Conservation (phyloP, 495 filamentous ascomycete genomes). For the Xylaria sp. region DNA sequence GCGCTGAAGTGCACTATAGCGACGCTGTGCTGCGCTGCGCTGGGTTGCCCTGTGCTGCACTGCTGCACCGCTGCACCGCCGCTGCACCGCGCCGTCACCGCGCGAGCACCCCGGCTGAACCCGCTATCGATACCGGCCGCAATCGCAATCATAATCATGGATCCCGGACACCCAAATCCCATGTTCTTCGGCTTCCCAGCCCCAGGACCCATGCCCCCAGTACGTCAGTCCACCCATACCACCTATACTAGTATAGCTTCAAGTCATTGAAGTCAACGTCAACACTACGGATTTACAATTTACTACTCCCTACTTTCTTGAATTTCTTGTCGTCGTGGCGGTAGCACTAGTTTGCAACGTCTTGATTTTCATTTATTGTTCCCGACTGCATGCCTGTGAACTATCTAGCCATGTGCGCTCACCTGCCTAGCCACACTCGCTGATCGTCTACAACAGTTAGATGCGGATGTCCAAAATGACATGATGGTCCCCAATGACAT, state of each 20-base stretch:
- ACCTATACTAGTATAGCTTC: too few species aligned
- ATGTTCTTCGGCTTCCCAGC: slow-evolving; percentile 45
- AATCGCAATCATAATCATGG: slow-evolving; percentile 41
- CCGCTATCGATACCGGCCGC: slow-evolving; percentile 17
- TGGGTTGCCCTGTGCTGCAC: too few species aligned
- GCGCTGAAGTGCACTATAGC: slow-evolving; percentile 6
- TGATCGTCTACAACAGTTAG: slow-evolving; percentile 26
- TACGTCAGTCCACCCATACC: slow-evolving; percentile 32
- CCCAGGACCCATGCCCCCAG: slow-evolving; percentile 36
- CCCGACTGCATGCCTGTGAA: slow-evolving; percentile 12
- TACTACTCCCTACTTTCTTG: not conserved
- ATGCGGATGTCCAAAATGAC: slow-evolving; percentile 32
- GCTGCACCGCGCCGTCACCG: slow-evolving; percentile 4
- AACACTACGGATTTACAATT: not conserved
- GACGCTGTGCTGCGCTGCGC: not conserved
- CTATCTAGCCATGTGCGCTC: not conserved
- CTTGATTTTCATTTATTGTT: not conserved
- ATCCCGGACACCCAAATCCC: slow-evolving; percentile 43
- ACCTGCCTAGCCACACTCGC: not conserved
- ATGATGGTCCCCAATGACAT: slow-evolving; percentile 46
- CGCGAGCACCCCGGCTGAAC: slow-evolving; percentile 13
- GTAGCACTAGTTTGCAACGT: not conserved
- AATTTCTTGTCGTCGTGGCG: not conserved
- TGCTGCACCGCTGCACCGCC: slow-evolving; percentile 12
- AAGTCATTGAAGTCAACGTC: not conserved